Evolutionary conservation across 2,329 filamentous ascomycete genomes (phyloP), one percentile per base, ranked within the genome.

Genomic region (Fusarium subglutinans): DNA sequence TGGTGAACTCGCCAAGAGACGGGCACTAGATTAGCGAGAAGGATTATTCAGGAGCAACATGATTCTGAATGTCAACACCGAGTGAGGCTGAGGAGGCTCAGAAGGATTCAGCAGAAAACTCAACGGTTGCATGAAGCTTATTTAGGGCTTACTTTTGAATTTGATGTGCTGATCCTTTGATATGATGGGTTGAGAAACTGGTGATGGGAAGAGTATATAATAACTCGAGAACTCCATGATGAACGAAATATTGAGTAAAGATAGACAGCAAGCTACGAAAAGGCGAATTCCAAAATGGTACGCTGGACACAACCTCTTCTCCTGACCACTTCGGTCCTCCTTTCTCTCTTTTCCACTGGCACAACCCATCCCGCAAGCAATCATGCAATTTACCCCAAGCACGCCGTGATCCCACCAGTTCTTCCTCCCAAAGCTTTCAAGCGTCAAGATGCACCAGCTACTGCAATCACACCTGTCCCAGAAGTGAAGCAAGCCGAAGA

Each of bases 271-370:
- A 55, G 5, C 40, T 51, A 15, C 8, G 2, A 41, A 33, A 43
- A 10, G 37, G 2, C 26, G 11, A 17, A 20, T 4, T 41, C 24
- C 30, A 54, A 26, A 1, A 69, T 69, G 66, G 28, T 10, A 26
- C 66, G 45, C 45, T 69, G 56, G 66, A 28, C 55, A 5, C 63
- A 69, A 18, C 26, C 63, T 26, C 51, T 69, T 55, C 48, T 67
- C 2, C 1, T 69, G 56, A 54, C 63, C 50, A 18, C 53, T 47
- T 53, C 44, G 57, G 66, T 58, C 45, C 26, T 69, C 26, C 41
- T 62, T n/a, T 69, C 63, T 26, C 56, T 67, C 6, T 35, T 40
- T 1, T 57, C 28, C 11, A 28, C 8, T 26, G 15, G 63, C 14
- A 45, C 30, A n/a, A 45, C 66, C 26, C 45, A 58, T 33, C 66